Base-by-base conservation (phyloP, 129 eudicot species). In the Pittosporum tobira region DNA sequence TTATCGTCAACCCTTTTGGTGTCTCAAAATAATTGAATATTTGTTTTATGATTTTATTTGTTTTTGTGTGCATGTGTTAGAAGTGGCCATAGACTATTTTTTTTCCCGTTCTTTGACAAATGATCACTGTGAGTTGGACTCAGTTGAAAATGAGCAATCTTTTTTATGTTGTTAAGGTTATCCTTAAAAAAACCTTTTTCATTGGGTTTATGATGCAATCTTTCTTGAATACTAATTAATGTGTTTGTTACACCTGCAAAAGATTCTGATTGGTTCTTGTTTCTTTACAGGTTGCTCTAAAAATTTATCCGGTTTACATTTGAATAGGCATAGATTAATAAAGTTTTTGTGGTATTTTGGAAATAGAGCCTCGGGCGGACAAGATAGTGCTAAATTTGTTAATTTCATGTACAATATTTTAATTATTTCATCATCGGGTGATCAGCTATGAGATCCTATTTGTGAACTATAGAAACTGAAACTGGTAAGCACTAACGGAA, bases 391-490 rank as follows among this genome's bases (percentile, higher is more conserved):
- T 1, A 0, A 37, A 22, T 38, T 14, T 5, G 49, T 1, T 27
- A 13, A 16, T 52, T 52, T 27, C 1, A 26, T 6, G 1, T 9
- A 16, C 7, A 29, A 54, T 24, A 54, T 13, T 21, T 54, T 29
- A 29, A 57, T 59, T 45, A 62, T 58, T 67, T 52, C 65, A 37
- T 50, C 30, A 43, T 16, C 26, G 1, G 27, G 31, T 34, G 28
- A 28, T 22, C 30, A 50, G 43, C 55, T 43, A 68, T 67, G 83
- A 40, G 65, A 37, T 66, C 51, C 22, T 55, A 23, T 53, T 61
- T 62, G 61, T 59, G 74, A 79, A 50, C 67, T 53, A 10, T 51
- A 30, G 29, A 25, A 18, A 64, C 63, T 63, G 57, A 57, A 62
- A 58, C 68, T 51, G 64, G 23, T 45, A 56, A 73, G 24, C 56